These are phyloP conservation scores for Flammula alnicola DNA, from an alignment of 1,284 basidiomycete genomes.

Conservation along the genomic window DNA sequence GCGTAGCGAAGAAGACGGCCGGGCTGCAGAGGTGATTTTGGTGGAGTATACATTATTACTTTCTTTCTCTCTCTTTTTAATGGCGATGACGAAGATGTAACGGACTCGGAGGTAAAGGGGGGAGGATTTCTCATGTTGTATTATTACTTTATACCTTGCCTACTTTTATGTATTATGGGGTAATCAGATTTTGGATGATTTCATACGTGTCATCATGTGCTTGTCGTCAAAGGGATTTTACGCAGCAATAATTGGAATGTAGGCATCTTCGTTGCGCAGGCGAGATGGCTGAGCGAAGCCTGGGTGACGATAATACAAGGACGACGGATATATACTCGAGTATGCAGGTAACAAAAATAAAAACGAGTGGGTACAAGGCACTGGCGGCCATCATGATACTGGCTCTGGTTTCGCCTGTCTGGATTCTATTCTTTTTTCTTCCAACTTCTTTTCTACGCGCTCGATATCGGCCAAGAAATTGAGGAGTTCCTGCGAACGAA, in stretches of 20 bases:
- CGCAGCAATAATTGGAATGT: too few relatives aligned
- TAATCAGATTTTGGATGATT: conserved; percentile 1
- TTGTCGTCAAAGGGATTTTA: too few relatives aligned
- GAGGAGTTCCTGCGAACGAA: conserved; percentile 30
- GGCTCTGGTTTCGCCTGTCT: conserved; percentile 14
- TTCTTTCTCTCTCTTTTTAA: too few relatives aligned
- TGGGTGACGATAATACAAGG: too few relatives aligned
- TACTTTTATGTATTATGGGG: neutral
- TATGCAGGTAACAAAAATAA: conserved; percentile 3
- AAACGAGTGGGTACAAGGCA: conserved; percentile 1
- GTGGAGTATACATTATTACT: too few relatives aligned
- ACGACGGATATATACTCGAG: too few relatives aligned
- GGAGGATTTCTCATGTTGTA: conserved; percentile 5
- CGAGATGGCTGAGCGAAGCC: too few relatives aligned
- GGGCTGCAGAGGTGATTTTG: too few relatives aligned
- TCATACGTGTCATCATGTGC: too few relatives aligned
- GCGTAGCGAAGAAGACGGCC: conserved; percentile 16
- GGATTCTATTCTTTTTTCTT: conserved; percentile 23
- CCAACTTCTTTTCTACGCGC: conserved; percentile 25
- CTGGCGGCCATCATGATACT: conserved; percentile 15
- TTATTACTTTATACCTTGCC: conserved; percentile 11
- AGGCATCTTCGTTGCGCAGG: too few relatives aligned
- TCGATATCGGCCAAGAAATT: conserved; percentile 35
- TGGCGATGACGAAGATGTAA: too few relatives aligned
- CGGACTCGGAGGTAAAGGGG: too few relatives aligned